Conservation (phyloP, 148 eudicot genomes). For the Rhododendron vialii region DNA sequence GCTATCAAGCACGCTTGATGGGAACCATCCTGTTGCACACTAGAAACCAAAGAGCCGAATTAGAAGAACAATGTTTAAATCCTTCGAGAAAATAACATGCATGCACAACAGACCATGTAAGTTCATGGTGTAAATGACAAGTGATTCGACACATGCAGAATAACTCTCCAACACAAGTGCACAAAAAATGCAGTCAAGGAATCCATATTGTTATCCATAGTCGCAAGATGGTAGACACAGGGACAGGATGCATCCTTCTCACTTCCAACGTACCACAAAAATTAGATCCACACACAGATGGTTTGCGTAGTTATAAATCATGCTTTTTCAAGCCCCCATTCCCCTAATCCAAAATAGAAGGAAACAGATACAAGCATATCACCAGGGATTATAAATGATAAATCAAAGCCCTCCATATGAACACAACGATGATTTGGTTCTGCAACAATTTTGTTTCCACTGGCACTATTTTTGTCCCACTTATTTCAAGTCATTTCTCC, state of each 20-base stretch:
- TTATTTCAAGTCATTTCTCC: not conserved
- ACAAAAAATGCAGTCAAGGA: not conserved
- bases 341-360: not conserved
- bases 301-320: not conserved
- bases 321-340: not conserved
- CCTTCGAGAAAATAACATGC: not conserved
- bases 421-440: not conserved
- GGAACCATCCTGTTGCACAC: constrained; percentile 82
- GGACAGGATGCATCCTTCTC: not conserved
- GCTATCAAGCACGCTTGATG: constrained; percentile 39
- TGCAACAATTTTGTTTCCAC: not conserved
- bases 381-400: not conserved
- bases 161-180: not conserved
- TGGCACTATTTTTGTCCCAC: not conserved
- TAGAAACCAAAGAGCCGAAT: constrained; percentile 22
- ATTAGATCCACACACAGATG: not conserved
- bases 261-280: not conserved
- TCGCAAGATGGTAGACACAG: not conserved
- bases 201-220: not conserved
- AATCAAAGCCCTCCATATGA: not conserved
- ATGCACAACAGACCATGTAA: not conserved
- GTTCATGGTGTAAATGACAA: not conserved
- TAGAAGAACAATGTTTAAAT: not conserved
- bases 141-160: not conserved
- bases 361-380: not conserved